phyloP scores from a whole-genome alignment of 139 green algal genomes.

The Nannochloris sp. region DNA sequence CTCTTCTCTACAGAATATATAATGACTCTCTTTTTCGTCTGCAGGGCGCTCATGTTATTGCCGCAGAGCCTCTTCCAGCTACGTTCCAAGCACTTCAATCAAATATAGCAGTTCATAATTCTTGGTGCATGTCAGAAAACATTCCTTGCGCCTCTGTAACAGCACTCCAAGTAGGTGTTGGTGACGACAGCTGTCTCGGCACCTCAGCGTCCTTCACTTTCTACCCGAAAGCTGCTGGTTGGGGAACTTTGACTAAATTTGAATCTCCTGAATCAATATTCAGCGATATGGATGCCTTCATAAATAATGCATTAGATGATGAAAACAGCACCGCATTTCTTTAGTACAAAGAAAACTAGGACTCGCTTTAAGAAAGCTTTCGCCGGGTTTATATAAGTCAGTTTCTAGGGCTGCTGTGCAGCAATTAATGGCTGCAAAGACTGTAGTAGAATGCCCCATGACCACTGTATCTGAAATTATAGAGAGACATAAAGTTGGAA shows the following conservation, averaged over 20 bases:
- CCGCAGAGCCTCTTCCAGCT: slow-evolving; percentile 18
- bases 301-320: slow-evolving; percentile 23
- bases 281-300: slow-evolving; percentile 28
- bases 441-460: slow-evolving; percentile 6
- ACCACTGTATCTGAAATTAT: slow-evolving; percentile 26
- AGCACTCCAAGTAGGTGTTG: not conserved
- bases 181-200: slow-evolving; percentile 12
- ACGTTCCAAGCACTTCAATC: not conserved
- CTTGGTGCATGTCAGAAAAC: slow-evolving; percentile 2
- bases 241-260: slow-evolving; percentile 30
- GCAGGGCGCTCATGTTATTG: slow-evolving; percentile 15
- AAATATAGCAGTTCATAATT: slow-evolving; percentile 15
- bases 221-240: slow-evolving; percentile 28
- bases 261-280: slow-evolving; percentile 25
- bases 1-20: not conserved
- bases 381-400: not conserved
- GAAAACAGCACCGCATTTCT: not conserved
- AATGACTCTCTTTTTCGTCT: not conserved
- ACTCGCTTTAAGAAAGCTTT: not conserved
- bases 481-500: not conserved
- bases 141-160: not conserved
- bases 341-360: slow-evolving; percentile 4
- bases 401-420: slow-evolving; percentile 8
- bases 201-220: slow-evolving; percentile 25
- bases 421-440: slow-evolving; percentile 9